A percentile compares a stretch with the other conserved stretches of the same genome.
Evolutionary conservation across 2,329 filamentous ascomycete species (phyloP).

Genomic region (Sclerotiophoma versabilis): DNA sequence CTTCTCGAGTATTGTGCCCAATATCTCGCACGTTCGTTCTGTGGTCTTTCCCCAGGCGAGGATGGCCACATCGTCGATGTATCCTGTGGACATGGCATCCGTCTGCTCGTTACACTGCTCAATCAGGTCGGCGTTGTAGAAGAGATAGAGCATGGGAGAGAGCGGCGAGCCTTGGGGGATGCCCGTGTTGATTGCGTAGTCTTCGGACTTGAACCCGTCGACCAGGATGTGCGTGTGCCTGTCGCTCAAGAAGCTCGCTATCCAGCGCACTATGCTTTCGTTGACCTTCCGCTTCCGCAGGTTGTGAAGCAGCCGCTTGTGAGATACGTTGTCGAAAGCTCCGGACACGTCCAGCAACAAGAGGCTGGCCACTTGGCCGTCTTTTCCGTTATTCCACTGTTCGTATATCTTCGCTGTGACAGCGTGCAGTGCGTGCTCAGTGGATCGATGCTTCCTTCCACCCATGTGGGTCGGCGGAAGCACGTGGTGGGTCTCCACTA

Average conservation of each 20-base stretch:
- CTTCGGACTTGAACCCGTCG: conserved; percentile 15
- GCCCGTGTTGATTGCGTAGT: conserved; percentile 26
- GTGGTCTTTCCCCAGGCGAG: background rate
- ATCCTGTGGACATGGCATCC: background rate
- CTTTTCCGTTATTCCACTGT: conserved; percentile 24
- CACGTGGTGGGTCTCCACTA: conserved; percentile 31
- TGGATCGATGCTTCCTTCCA: background rate
- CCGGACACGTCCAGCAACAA: conserved; percentile 41
- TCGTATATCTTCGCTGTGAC: background rate
- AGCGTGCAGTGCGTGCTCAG: background rate
- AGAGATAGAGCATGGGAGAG: conserved; percentile 44
- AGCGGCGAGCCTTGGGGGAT: conserved; percentile 43
- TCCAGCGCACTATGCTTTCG: background rate
- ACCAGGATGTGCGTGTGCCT: conserved; percentile 9
- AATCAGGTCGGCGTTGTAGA: conserved; percentile 43
- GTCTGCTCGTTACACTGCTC: conserved; percentile 7
- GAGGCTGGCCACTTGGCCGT: conserved; percentile 35
- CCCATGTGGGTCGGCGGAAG: conserved; percentile 27
- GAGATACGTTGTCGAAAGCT: conserved; percentile 14
- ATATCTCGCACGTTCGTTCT: background rate
- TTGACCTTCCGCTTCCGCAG: background rate
- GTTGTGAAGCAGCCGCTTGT: background rate
- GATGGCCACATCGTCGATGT: background rate
- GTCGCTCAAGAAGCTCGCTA: background rate
- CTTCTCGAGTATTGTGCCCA: conserved; percentile 16